Percentiles rank a stretch among this genome's conserved stretches.
phyloP scores from a whole-genome alignment of 2,329 filamentous ascomycete genomes.

The Cordyceps tenuipes region DNA sequence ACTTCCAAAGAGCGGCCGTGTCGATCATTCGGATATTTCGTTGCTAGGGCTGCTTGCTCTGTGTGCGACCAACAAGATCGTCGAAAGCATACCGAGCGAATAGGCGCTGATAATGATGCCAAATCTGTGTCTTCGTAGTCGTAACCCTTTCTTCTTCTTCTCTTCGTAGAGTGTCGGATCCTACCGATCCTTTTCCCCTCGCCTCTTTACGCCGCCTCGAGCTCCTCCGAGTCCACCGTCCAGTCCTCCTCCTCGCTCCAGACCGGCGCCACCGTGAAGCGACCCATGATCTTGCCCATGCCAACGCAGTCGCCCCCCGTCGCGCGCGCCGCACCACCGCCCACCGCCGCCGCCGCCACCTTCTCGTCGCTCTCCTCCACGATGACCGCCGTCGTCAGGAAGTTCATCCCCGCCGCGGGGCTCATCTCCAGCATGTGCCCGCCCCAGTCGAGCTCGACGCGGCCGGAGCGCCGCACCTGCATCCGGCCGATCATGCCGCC shows the following conservation, averaged over 20 bases:
- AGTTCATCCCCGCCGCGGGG: constrained; percentile 44
- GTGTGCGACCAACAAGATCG: too few relatives aligned
- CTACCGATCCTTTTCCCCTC: not conserved
- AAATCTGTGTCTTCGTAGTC: too few relatives aligned
- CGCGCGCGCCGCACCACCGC: constrained; percentile 10
- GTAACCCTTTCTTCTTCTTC: too few relatives aligned
- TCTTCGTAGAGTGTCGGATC: too few relatives aligned
- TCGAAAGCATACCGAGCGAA: too few relatives aligned
- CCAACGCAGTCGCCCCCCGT: constrained; percentile 42
- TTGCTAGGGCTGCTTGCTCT: too few relatives aligned
- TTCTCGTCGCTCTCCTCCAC: constrained; percentile 50
- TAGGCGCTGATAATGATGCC: too few relatives aligned
- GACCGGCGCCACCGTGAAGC: constrained; percentile 51
- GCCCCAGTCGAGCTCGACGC: constrained; percentile 55
- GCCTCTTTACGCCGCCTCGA: constrained; percentile 13
- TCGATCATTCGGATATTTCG: too few relatives aligned
- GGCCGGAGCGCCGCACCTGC: constrained; percentile 52
- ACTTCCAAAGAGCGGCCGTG: too few relatives aligned
- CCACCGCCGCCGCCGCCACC: constrained; percentile 25
- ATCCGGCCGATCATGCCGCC: constrained; percentile 54
- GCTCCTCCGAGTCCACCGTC: constrained; percentile 33
- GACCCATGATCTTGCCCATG: constrained; percentile 56
- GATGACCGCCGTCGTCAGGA: constrained; percentile 51
- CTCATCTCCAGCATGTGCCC: constrained; percentile 46
- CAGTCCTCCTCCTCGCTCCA: constrained; percentile 52